phyloP scores from a whole-genome alignment of 2,329 filamentous ascomycete species.

The Sarocladium kiliense region DNA sequence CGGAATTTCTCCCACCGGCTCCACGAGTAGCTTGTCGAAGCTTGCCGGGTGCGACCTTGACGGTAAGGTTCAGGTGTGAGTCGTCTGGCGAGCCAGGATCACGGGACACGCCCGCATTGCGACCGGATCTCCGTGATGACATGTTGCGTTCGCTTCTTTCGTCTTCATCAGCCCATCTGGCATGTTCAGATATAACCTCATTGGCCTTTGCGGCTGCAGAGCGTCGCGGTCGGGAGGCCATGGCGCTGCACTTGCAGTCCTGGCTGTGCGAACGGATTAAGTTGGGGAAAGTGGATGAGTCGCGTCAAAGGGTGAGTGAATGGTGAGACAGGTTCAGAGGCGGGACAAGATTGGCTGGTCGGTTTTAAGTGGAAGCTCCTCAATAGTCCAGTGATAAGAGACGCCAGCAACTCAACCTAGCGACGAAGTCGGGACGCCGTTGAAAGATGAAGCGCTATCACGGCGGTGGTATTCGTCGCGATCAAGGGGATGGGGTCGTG shows the following conservation, averaged over 20 bases:
- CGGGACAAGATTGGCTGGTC: not conserved
- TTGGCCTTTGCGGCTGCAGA: slow-evolving; percentile 37
- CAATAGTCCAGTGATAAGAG: not conserved
- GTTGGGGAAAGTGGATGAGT: slow-evolving; percentile 2
- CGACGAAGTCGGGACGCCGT: not conserved
- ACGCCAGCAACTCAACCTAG: not conserved
- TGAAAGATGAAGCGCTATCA: not conserved
- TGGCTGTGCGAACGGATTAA: not conserved
- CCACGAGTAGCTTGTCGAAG: slow-evolving; percentile 44
- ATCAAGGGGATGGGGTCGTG: not conserved
- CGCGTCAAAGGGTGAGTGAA: slow-evolving; percentile 9
- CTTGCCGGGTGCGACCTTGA: slow-evolving; percentile 45
- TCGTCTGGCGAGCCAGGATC: slow-evolving; percentile 43
- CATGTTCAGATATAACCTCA: slow-evolving; percentile 36
- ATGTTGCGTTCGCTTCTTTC: slow-evolving; percentile 35
- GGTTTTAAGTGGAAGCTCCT: not conserved
- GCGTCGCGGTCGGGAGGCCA: slow-evolving; percentile 41
- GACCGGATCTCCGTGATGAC: slow-evolving; percentile 48
- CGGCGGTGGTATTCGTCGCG: not conserved
- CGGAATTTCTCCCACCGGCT: slow-evolving; percentile 27
- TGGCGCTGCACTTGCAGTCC: slow-evolving; percentile 17
- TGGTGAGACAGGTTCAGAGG: not conserved
- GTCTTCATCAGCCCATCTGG: slow-evolving; percentile 33
- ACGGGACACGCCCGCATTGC: slow-evolving; percentile 35
- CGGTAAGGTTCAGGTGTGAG: slow-evolving; percentile 39